Conservation (phyloP, 2,329 filamentous ascomycete genomes). For the Knufia petricola region DNA sequence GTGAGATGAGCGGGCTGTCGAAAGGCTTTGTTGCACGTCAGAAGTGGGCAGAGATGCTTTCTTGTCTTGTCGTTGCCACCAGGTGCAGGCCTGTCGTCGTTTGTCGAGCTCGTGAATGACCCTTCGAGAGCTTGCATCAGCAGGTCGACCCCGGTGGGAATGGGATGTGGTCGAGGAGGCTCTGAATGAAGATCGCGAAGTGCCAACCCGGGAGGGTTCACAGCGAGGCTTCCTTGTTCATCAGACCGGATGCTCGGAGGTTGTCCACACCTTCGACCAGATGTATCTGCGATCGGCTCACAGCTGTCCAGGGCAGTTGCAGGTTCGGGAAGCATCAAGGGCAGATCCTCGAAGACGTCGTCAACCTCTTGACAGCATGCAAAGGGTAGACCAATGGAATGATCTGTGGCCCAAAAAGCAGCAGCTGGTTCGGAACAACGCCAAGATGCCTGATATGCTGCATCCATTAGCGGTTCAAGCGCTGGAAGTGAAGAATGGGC, state of each 20-base stretch:
- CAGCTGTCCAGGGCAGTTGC: slow-evolving; percentile 15
- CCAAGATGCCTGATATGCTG: too few relatives aligned
- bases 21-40: slow-evolving; percentile 71
- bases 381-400: too few relatives aligned
- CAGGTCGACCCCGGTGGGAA: slow-evolving; percentile 63
- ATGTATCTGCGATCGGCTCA: not conserved
- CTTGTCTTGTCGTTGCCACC: slow-evolving; percentile 27
- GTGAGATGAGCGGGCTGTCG: slow-evolving; percentile 86
- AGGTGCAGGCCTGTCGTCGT: slow-evolving; percentile 30
- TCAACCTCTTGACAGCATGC: too few relatives aligned
- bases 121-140: slow-evolving; percentile 78
- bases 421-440: too few relatives aligned
- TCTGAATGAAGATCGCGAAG: slow-evolving; percentile 40
- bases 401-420: too few relatives aligned
- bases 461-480: too few relatives aligned
- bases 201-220: too few relatives aligned
- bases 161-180: slow-evolving; percentile 41
- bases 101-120: slow-evolving; percentile 26
- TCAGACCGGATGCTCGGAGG: too few relatives aligned
- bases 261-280: too few relatives aligned
- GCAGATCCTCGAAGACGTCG: too few relatives aligned
- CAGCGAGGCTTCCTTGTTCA: too few relatives aligned
- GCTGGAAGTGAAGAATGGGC: too few relatives aligned
- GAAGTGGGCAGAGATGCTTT: slow-evolving; percentile 65
- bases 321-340: not conserved